A percentile compares a stretch with the other conserved stretches of the same genome.
These are phyloP conservation scores for Hamamelis virginiana DNA, from an alignment of 164 flowering plant species.

Conservation along the genomic window DNA sequence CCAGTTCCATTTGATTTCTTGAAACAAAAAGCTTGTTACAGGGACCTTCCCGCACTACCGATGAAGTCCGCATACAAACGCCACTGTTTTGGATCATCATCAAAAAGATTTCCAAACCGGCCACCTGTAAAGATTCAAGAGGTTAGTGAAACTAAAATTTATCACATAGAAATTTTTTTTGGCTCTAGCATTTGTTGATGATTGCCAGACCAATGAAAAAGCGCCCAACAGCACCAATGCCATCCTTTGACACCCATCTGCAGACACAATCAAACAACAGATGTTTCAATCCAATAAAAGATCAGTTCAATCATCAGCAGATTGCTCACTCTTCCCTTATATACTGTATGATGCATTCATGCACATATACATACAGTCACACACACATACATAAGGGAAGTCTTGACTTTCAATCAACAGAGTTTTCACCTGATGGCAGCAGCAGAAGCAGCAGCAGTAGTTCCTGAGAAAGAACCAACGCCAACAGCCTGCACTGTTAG, in stretches of 20 bases:
- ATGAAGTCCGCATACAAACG: constrained; percentile 97
- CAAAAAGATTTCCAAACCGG: constrained; percentile 85
- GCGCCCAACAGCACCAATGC: constrained; percentile 96
- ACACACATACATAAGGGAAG: no score
- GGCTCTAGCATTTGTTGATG: constrained; percentile 12
- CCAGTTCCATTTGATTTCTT: constrained; percentile 1
- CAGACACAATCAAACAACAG: constrained; percentile 16
- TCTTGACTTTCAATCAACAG: no score
- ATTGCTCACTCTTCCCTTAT: not conserved
- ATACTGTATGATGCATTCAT: no score
- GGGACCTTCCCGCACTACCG: constrained; percentile 94
- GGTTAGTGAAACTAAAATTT: constrained; percentile 21
- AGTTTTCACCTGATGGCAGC: constrained; percentile 79
- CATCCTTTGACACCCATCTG: constrained; percentile 99
- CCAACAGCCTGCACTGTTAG: constrained; percentile 77
- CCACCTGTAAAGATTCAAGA: constrained; percentile 63
- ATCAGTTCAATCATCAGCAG: not conserved
- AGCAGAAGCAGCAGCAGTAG: constrained; percentile 89
- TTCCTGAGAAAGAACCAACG: constrained; percentile 85
- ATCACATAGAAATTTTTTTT: constrained; percentile 12
- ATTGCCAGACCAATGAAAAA: constrained; percentile 74
- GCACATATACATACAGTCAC: no score
- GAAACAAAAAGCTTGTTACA: constrained; percentile 7
- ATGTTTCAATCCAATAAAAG: not conserved
- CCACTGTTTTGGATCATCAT: constrained; percentile 97